Percentiles rank a stretch among this genome's conserved stretches.
Evolutionary conservation across 2,329 filamentous ascomycete species (phyloP).

Genomic region (Aspergillus unguis): DNA sequence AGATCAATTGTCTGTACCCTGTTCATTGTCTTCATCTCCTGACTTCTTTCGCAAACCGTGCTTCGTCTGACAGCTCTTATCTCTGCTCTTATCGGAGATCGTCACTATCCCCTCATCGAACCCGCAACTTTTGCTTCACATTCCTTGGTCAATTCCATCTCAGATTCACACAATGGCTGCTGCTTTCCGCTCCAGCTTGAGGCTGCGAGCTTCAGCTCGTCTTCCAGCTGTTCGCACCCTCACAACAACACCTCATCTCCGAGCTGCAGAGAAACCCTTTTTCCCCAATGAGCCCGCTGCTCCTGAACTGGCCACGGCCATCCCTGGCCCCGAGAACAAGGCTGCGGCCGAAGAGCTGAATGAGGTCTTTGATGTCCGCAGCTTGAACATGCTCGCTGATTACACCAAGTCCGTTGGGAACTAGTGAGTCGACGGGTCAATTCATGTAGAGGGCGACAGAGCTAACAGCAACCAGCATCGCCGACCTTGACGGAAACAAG

Average conservation of each 20-base stretch:
- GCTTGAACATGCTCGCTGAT: conserved; percentile 77
- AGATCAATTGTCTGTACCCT: not conserved
- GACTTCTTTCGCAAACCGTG: not conserved
- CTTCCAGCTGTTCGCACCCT: conserved; percentile 35
- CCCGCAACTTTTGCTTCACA: not conserved
- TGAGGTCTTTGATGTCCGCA: conserved; percentile 79
- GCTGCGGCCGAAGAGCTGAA: conserved; percentile 67
- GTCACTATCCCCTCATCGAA: not conserved
- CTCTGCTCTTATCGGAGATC: conserved; percentile 9
- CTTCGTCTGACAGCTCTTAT: conserved; percentile 6
- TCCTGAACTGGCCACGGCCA: conserved; percentile 55
- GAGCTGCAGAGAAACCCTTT: conserved; percentile 47
- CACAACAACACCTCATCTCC: conserved; percentile 34
- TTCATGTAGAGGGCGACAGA: not conserved
- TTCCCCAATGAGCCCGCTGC: conserved; percentile 58
- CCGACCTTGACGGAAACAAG: conserved; percentile 51
- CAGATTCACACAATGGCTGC: conserved; percentile 27
- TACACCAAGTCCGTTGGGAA: conserved; percentile 74
- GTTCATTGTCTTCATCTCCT: not conserved
- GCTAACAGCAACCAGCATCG: conserved; percentile 38
- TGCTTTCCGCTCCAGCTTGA: conserved; percentile 35
- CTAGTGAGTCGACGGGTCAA: conserved; percentile 53
- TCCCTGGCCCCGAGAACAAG: conserved; percentile 74
- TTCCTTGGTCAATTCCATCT: not conserved
- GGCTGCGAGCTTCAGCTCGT: conserved; percentile 33